Evolutionary conservation across 371 early-diverging fungal species (phyloP).

Genomic region (Massospora cicadina): DNA sequence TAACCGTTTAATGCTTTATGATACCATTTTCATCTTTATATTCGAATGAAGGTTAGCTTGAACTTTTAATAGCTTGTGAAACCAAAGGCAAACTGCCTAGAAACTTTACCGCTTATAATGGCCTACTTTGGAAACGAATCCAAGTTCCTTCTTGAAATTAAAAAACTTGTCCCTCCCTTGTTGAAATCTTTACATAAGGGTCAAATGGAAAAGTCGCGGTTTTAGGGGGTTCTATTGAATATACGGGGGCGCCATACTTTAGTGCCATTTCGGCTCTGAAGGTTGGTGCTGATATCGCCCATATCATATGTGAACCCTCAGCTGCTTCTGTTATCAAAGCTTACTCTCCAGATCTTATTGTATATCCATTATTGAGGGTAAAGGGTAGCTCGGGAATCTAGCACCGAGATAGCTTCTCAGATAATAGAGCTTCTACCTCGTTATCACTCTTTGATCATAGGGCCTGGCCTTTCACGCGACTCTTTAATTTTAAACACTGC

Average conservation of each 20-base stretch:
- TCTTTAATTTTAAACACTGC: slow-evolving; percentile 38
- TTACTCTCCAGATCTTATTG: slow-evolving; percentile 30
- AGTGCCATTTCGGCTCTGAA: slow-evolving; percentile 59
- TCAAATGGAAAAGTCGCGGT: slow-evolving; percentile 54
- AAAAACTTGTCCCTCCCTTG: slow-evolving; percentile 48
- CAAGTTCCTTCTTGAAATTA: background rate
- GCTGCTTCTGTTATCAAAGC: slow-evolving; percentile 60
- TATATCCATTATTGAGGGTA: slow-evolving; percentile 32
- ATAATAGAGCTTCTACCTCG: slow-evolving; percentile 28
- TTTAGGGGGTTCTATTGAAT: slow-evolving; percentile 64
- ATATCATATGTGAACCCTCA: slow-evolving; percentile 71
- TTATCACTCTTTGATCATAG: slow-evolving; percentile 74
- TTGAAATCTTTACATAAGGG: slow-evolving; percentile 57
- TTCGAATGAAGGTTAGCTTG: too few species aligned
- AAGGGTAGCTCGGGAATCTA: background rate
- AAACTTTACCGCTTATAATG: too few species aligned
- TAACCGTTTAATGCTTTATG: too few species aligned
- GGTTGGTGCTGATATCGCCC: slow-evolving; percentile 78
- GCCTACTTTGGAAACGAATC: background rate
- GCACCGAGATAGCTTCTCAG: background rate
- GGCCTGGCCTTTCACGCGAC: slow-evolving; percentile 83
- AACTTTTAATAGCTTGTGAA: too few species aligned
- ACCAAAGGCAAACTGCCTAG: too few species aligned
- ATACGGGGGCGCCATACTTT: slow-evolving; percentile 92
- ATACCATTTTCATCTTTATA: too few species aligned